Evolutionary conservation across 257 asterid species (phyloP).

Genomic region (Ocimum tenuiflorum): DNA sequence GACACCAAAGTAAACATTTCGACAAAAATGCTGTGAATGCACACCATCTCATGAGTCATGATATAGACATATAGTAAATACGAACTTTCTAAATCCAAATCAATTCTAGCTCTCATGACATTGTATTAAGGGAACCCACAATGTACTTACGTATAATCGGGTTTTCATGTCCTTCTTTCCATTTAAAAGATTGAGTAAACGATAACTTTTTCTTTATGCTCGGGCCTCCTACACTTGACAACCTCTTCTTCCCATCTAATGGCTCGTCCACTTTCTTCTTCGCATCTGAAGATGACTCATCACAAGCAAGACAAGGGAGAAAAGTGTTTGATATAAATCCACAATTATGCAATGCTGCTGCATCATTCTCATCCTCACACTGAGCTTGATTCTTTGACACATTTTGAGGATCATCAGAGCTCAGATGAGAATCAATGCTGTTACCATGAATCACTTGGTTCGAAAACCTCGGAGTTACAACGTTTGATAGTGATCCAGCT

Average conservation of each 20-base stretch:
- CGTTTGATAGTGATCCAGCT: slow-evolving; percentile 65
- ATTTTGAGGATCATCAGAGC: slow-evolving; percentile 31
- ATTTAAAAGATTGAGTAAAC: slow-evolving; percentile 52
- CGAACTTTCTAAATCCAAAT: neutral
- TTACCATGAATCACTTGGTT: slow-evolving; percentile 31
- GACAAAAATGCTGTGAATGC: neutral
- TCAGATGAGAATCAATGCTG: slow-evolving; percentile 38
- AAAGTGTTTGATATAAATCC: slow-evolving; percentile 54
- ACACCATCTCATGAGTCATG: neutral
- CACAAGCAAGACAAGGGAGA: slow-evolving; percentile 81
- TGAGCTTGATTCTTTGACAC: slow-evolving; percentile 33
- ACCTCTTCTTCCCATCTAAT: slow-evolving; percentile 49
- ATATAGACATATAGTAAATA: neutral
- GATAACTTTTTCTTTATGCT: slow-evolving; percentile 49
- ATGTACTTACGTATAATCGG: slow-evolving; percentile 45
- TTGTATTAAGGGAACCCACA: neutral
- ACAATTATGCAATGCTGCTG: slow-evolving; percentile 41
- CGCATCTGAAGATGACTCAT: slow-evolving; percentile 22
- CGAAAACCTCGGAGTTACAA: slow-evolving; percentile 69
- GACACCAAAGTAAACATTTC: neutral
- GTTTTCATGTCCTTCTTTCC: slow-evolving; percentile 55
- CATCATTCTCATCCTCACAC: slow-evolving; percentile 30
- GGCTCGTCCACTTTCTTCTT: slow-evolving; percentile 12
- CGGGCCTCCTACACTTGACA: slow-evolving; percentile 36
- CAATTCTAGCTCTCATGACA: neutral